These are phyloP conservation scores for Phialocephala sp. DNA, from an alignment of 2,329 filamentous ascomycete species.

Conservation along the genomic window DNA sequence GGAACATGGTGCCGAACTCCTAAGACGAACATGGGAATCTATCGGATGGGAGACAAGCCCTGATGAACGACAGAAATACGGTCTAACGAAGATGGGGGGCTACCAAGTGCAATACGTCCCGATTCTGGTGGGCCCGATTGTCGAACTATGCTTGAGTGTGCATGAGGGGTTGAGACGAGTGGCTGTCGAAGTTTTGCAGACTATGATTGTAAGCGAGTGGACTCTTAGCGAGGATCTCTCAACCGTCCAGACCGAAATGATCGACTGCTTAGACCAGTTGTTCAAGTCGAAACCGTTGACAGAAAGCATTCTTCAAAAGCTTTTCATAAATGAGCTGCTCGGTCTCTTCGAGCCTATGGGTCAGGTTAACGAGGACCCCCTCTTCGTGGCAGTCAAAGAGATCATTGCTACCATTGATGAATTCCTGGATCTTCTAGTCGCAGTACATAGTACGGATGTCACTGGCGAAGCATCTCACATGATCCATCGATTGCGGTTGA, in stretches of 20 bases:
- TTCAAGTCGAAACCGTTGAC: constrained; percentile 90
- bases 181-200: constrained; percentile 91
- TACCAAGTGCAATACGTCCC: constrained; percentile 99
- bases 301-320: constrained; percentile 88
- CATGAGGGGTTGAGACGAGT: constrained; percentile 89
- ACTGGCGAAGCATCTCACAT: constrained; percentile 79
- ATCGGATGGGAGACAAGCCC: constrained; percentile 92
- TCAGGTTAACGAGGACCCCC: constrained; percentile 68
- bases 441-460: constrained; percentile 79
- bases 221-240: constrained; percentile 90
- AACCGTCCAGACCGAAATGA: constrained; percentile 93
- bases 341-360: constrained; percentile 78
- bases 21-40: constrained; percentile 88
- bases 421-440: constrained; percentile 87
- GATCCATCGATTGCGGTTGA: constrained; percentile 86
- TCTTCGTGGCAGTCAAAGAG: constrained; percentile 77
- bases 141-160: constrained; percentile 92
- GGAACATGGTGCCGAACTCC: constrained; percentile 85
- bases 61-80: constrained; percentile 80
- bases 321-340: constrained; percentile 86
- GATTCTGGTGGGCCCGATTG: constrained; percentile 85
- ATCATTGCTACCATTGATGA: constrained; percentile 87
- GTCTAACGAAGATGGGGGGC: constrained; percentile 84
- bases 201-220: constrained; percentile 99
- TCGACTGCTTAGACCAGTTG: constrained; percentile 86